phyloP scores from a whole-genome alignment of 768 basidiomycete species.

The Gymnopilus junonius region DNA sequence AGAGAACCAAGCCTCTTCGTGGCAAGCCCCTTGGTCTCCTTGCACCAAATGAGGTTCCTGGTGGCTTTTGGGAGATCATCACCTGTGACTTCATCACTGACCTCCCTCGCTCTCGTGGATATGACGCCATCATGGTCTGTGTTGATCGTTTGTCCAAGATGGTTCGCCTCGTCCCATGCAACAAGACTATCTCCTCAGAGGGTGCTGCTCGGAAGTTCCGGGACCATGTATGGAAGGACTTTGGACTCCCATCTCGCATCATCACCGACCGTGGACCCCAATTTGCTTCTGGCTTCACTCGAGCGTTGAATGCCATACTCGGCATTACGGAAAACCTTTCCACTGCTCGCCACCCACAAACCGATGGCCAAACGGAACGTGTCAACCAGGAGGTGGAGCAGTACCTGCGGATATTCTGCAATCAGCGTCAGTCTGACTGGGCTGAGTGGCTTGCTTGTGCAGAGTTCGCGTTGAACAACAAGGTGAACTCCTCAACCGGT shows the following conservation, averaged over 20 bases:
- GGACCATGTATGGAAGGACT: constrained; percentile 26
- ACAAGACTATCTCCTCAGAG: constrained; percentile 19
- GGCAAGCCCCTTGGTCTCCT: constrained; percentile 26
- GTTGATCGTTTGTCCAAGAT: constrained; percentile 24
- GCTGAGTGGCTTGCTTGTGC: constrained; percentile 30
- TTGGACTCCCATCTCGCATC: constrained; percentile 30
- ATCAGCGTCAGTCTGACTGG: constrained; percentile 36
- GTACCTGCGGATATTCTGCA: constrained; percentile 31
- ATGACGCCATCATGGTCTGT: constrained; percentile 38
- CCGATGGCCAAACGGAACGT: constrained; percentile 32
- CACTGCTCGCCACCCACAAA: constrained; percentile 48
- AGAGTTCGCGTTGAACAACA: constrained; percentile 38
- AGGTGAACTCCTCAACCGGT: constrained; percentile 27
- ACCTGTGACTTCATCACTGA: constrained; percentile 40
- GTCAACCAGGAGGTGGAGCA: constrained; percentile 35
- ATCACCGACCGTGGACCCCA: constrained; percentile 32
- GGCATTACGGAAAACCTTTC: constrained; percentile 36
- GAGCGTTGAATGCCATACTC: constrained; percentile 30
- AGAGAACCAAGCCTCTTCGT: constrained; percentile 34
- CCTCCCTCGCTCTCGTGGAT: constrained; percentile 34
- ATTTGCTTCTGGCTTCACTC: constrained; percentile 37
- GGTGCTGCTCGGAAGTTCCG: constrained; percentile 22
- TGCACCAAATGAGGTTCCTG: constrained; percentile 23
- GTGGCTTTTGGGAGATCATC: constrained; percentile 34
- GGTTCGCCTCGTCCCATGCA: constrained; percentile 23